Base-by-base conservation (phyloP, 164 flowering plant species). In the Piper betle region DNA sequence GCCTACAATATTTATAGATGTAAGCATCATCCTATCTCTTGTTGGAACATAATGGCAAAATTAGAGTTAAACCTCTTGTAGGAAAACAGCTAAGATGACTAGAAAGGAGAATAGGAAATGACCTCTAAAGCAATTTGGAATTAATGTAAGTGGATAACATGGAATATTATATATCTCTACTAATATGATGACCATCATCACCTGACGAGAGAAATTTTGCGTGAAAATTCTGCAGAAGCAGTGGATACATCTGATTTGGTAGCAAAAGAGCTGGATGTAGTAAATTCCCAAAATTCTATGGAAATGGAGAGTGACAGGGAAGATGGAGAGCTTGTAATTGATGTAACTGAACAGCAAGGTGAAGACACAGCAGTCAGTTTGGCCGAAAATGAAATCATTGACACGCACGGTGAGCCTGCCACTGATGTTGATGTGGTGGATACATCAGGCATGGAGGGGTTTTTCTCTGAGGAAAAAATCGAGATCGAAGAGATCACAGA, bases 241-340 rank as follows among this genome's bases (percentile, higher is more conserved):
- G 63, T 65, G 1, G 87, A 77, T 39, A 80, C 15, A 9, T n/a
- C 66, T 62, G 83, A 77, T 69, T 85, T 77, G 43, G 72, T 55
- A 18, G 38, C 66, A 46, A 77, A 72, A 55, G 73, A 74, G 62
- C 75, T 42, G 4, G 74, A 69, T 18, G 84, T 73, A 65, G 78
- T 67, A 57, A 86, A 76, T 19, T 42, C 64, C 43, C 76, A 70
- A 57, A 77, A 72, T 16, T 61, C 56, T 1, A 15, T 56, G 42
- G 91, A 82, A 42, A 41, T 43, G 40, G 87, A 72, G 25, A 71
- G 70, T 67, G 95, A 86, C n/a, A 82, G 67, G 72, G 97, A 88
- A 77, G 99, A 90, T 62, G 98, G 92, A 62, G 98, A 88, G 72
- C 56, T 92, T 59, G 66, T 42, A 5, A 71, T 81, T n/a, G 93